Percentiles rank a stretch among this genome's conserved stretches.
Conservation (phyloP, 805 yeast species). For the Metschnikowia cubensis region DNA sequence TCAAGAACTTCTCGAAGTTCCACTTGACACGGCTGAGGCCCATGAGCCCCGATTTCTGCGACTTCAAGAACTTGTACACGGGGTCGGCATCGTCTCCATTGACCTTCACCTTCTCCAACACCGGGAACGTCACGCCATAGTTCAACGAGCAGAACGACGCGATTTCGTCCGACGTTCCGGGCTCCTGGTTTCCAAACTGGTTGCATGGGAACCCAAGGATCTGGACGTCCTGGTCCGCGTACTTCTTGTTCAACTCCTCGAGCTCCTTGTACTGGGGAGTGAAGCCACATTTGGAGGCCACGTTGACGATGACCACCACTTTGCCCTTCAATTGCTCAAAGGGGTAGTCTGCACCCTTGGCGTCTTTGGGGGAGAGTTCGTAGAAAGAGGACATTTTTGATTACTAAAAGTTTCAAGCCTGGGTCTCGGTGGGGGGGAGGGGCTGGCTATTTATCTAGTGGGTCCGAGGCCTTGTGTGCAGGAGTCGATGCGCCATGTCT, state of each 20-base stretch:
- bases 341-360: slow-evolving; percentile 54
- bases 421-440: background rate
- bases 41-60: slow-evolving; percentile 45
- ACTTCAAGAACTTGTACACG: slow-evolving; percentile 74
- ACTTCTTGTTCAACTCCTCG: slow-evolving; percentile 41
- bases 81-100: slow-evolving; percentile 81
- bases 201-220: slow-evolving; percentile 44
- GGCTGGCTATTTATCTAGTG: background rate
- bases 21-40: slow-evolving; percentile 42
- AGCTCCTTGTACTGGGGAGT: slow-evolving; percentile 42
- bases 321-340: slow-evolving; percentile 67
- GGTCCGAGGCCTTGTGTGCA: background rate
- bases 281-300: slow-evolving; percentile 69
- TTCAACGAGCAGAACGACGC: slow-evolving; percentile 68
- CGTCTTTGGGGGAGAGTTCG: slow-evolving; percentile 61
- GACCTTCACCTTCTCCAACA: slow-evolving; percentile 81
- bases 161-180: slow-evolving; percentile 52
- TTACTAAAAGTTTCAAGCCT: background rate
- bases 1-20: slow-evolving; percentile 44
- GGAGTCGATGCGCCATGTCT: background rate
- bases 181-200: slow-evolving; percentile 43
- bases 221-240: slow-evolving; percentile 32
- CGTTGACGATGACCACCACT: slow-evolving; percentile 79
- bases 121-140: slow-evolving; percentile 90
- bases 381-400: slow-evolving; percentile 55